Evolutionary conservation across 23 red algal species (phyloP), one percentile per base, ranked within the genome.

Genomic region (Rhodosorus marinus): DNA sequence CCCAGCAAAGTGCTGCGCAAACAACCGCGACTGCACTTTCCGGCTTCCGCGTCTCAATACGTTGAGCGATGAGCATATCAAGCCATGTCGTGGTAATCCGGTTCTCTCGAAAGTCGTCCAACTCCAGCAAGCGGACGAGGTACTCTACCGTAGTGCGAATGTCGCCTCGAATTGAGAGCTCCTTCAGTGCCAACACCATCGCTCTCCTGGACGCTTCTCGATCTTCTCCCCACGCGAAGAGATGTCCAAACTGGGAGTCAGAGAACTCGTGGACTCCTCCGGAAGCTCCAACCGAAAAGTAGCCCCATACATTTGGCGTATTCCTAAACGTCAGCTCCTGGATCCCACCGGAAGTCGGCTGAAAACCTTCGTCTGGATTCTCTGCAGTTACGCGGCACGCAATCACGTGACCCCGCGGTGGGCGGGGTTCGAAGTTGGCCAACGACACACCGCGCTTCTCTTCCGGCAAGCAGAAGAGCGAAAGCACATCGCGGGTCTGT

Each of bases 171-270:
- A 98, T 85, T 0, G 75, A 77, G 7, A 98, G 41, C 47, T 98
- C 90, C 20, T 85, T 85, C 41, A 98, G 59, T 9, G 90, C 90
- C 6, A 98, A 61, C 40, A 81, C 79, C 28, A 98, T 72, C 27
- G 58, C 62, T 17, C 90, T 49, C 7, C 90, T 54, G 17, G 90
- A 66, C 11, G 67, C 67, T 55, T 98, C 90, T 34, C 78, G 45
- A 29, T 69, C 76, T 40, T 70, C 64, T 24, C 90, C 90, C 77
- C 77, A 98, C 0, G 90, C 90, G 61, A 98, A 98, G 14, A 98
- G 34, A 56, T 98, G 90, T 41, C 90, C 90, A 81, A 98, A 86
- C 50, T 98, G 90, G 33, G 90, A 98, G 60, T 98, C 90, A 8
- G 90, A 74, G 43, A 72, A 98, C 55, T 85, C 90, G 52, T 98